Conservation (phyloP, 768 basidiomycete genomes). For the Rhizopogon rudus region DNA sequence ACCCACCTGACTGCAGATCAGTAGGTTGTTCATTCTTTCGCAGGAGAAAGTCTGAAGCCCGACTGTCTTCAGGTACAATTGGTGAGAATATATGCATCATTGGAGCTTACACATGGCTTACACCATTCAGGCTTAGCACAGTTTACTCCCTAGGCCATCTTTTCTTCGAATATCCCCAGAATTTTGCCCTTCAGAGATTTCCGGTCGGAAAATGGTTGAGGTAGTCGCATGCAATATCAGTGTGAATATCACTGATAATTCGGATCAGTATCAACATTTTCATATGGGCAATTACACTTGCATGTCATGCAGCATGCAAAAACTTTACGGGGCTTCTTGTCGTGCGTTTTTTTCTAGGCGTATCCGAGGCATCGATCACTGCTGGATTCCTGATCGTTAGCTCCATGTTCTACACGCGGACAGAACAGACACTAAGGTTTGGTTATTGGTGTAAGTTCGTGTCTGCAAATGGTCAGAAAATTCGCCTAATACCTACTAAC, state of each 20-base stretch:
- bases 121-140: constrained; percentile 53
- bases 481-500: not conserved
- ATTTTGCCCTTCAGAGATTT: too few relatives aligned
- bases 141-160: constrained; percentile 64
- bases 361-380: constrained; percentile 45
- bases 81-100: not conserved
- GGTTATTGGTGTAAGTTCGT: constrained; percentile 61
- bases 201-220: constrained; percentile 49
- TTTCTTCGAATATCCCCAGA: constrained; percentile 3
- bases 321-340: constrained; percentile 57
- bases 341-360: constrained; percentile 56
- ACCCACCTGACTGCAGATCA: constrained; percentile 57
- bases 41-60: not conserved
- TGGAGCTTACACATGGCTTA: not conserved
- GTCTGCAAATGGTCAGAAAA: not conserved
- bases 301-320: constrained; percentile 58
- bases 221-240: constrained; percentile 21
- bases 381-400: constrained; percentile 47
- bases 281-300: constrained; percentile 53
- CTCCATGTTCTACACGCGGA: constrained; percentile 66
- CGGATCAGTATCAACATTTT: constrained; percentile 29
- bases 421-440: constrained; percentile 55
- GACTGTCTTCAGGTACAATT: too few relatives aligned
- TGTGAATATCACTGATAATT: constrained; percentile 26
- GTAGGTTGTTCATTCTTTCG: constrained; percentile 27